Percentiles rank a stretch among this genome's conserved stretches.
These are phyloP conservation scores for Pontederia paniculata DNA, from an alignment of 176 grass and related monocot species.

Conservation along the genomic window DNA sequence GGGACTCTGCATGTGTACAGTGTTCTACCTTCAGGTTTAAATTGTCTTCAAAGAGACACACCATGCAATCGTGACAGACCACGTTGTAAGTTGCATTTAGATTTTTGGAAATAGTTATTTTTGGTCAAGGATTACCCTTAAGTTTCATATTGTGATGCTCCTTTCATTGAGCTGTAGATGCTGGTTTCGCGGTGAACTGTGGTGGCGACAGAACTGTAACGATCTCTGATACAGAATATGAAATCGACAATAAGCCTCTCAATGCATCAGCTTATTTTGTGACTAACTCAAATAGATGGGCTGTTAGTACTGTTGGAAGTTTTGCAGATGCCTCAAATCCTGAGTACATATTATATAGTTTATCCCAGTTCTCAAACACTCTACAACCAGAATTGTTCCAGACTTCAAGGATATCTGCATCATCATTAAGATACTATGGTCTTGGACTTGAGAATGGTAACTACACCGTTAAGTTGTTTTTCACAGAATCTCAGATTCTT, in stretches of 20 bases:
- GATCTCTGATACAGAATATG: constrained; percentile 49
- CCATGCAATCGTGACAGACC: constrained; percentile 44
- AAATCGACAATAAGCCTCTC: constrained; percentile 32
- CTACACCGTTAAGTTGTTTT: constrained; percentile 64
- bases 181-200: constrained; percentile 53
- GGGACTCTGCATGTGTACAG: neutral
- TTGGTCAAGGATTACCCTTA: neutral
- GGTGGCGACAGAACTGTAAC: constrained; percentile 35
- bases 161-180: constrained; percentile 28
- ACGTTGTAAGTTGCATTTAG: constrained; percentile 27
- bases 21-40: constrained; percentile 19
- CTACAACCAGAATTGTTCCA: constrained; percentile 66
- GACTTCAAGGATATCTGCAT: constrained; percentile 63
- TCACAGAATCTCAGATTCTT: constrained; percentile 43
- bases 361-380: constrained; percentile 47
- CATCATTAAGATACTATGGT: constrained; percentile 77
- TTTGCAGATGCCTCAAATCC: constrained; percentile 31
- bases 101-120: neutral
- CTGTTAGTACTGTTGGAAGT: constrained; percentile 48
- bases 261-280: constrained; percentile 21
- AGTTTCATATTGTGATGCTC: neutral
- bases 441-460: constrained; percentile 93
- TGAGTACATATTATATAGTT: constrained; percentile 39
- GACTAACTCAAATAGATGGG: constrained; percentile 36
- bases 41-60: constrained; percentile 48